Percentiles rank a stretch among this genome's conserved stretches.
Evolutionary conservation across 2,329 filamentous ascomycete genomes (phyloP).

Genomic region (Sporothrix dimorphospora): DNA sequence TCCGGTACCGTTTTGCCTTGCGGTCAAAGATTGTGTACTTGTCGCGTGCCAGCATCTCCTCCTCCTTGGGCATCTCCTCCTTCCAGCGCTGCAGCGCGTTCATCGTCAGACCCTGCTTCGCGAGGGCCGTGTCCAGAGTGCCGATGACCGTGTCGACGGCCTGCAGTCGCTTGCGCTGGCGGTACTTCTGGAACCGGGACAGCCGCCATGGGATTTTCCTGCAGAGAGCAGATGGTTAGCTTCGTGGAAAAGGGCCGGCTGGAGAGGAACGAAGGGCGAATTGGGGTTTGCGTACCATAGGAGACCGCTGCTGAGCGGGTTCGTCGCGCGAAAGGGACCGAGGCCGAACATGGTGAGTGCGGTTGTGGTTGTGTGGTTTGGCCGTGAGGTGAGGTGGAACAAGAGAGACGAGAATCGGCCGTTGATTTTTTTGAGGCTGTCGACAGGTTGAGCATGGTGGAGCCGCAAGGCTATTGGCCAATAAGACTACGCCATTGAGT

Average conservation of each 20-base stretch:
- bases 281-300: conserved; percentile 66
- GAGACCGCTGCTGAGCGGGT: conserved; percentile 75
- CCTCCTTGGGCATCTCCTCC: conserved; percentile 91
- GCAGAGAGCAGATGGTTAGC: conserved; percentile 8
- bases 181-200: conserved; percentile 85
- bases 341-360: conserved; percentile 73
- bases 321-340: conserved; percentile 78
- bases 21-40: conserved; percentile 99
- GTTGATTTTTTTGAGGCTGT: conserved; percentile 27
- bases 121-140: conserved; percentile 77
- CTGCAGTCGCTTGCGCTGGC: conserved; percentile 80
- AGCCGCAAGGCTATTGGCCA: conserved; percentile 10
- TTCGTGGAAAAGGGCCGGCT: neutral
- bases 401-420: neutral
- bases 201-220: conserved; percentile 98
- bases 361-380: conserved; percentile 14
- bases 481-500: neutral
- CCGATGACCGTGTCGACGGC: conserved; percentile 87
- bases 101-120: conserved; percentile 69
- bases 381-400: neutral
- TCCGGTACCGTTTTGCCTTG: conserved; percentile 93
- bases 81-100: conserved; percentile 90
- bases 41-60: conserved; percentile 92
- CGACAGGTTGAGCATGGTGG: neutral
- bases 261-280: neutral